Evolutionary conservation across 768 basidiomycete genomes (phyloP), one percentile per base, ranked within the genome.

Genomic region (Hemileccinum impolitum): DNA sequence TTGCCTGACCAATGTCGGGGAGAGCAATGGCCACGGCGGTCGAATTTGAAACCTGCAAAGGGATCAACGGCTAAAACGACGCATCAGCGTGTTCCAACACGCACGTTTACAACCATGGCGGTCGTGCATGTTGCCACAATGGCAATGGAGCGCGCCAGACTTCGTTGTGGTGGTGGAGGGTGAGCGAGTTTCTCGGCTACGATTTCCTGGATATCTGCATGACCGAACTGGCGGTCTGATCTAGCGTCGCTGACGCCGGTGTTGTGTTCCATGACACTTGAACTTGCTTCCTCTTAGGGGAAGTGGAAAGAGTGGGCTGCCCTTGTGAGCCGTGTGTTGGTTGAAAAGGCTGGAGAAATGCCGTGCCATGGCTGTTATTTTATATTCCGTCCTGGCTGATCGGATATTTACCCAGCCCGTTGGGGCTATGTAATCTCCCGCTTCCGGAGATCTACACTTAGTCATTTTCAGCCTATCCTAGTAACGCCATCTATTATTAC

Each of bases 11-110:
- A n/a, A 84, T 80, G 0, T 72, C 70, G 2, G 82, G 76, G 1
- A 84, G 65, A 1, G 79, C 67, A 36, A 83, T 79, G 0, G 78
- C 63, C 0, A 79, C 70, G 0, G 79, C 66, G 2, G 79, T 80
- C 4, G 56, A 49, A 37, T 63, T 66, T 4, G 70, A 66, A 15
- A 57, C 51, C 72, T 73, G 17, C 4, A 0, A 3, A 8, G 13
- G n/a, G 2, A n/a, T 59, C 34, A 64, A 47, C 25, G 14, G 21
- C 23, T 12, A 31, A 15, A 21, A 34, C n/a, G 32, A 31, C 36
- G 8, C 11, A 17, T 0, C 5, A n/a, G 9, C 2, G 38, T 13
- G 12, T 4, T 38, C n/a, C 21, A 9, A 26, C 8, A 59, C 72
- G 18, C 4, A 73, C 72, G 43, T 65, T 68, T 21, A 67, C 57